Evolutionary conservation across 345 rosid species (phyloP), one percentile per base, ranked within the genome.

Genomic region (Rhodamnia argentea): DNA sequence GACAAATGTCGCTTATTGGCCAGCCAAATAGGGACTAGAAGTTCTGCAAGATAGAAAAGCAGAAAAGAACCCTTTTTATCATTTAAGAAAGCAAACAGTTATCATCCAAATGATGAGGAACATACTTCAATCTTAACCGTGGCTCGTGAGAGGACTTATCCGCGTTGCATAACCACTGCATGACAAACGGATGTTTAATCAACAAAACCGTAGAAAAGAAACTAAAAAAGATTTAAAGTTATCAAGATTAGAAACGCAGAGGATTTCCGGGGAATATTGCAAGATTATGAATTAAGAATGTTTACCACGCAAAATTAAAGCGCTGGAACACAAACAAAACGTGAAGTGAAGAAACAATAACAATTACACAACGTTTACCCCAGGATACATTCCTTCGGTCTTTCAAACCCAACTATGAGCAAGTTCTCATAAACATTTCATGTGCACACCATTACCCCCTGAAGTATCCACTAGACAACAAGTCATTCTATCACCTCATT

Each of bases 71-170:
- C 20, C 20, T 15, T 53, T 23, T 24, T 8, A 57, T 57, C n/a
- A 56, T n/a, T 7, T 20, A 81, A 55, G 53, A 27, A 62, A 50
- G 47, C 22, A 22, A 27, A 20, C 32, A 42, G 40, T 14, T 55
- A 40, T 54, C 20, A 60, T 9, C 64, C 85, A 83, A 57, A 83
- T 76, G 70, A 88, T 81, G 29, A 52, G 15, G 13, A 84, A 88
- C 96, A 47, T 95, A 96, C 99, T 96, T 97, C 87, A 96, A 88
- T 90, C 99, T 91, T 87, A 94, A 88, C 83, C 90, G 93, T 75
- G 99, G 99, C 88, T 97, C 96, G 85, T 96, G 99, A 11, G 95
- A 94, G 85, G 99, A 95, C 93, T 95, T 97, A 87, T 97, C 98
- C 10, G 98, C 98, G 91, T 97, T 97, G 94, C 99, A 97, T 87